Evolutionary conservation across 78 protist species (phyloP), one percentile per base, ranked within the genome.

Genomic region (Cavenderia fasciculata): DNA sequence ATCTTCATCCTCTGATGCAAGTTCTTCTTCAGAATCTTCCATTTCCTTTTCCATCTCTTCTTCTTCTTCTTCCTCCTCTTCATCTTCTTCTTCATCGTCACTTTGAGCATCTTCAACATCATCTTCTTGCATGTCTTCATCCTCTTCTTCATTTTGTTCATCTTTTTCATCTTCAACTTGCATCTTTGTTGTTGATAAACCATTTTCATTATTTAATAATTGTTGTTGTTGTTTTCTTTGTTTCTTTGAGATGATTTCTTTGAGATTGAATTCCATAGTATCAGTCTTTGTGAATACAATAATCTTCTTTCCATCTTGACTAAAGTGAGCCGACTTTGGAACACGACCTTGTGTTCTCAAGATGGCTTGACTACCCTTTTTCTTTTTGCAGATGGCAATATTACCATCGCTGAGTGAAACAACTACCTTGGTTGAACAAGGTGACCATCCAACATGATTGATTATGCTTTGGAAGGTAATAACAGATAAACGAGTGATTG

Each of bases 321-420:
- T 78, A 82, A 82, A 82, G 43, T 38, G 52, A 43, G 69, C 40
- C 8, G 8, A n/a, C 6, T 18, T 54, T 31, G 21, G 33, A 21
- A 52, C 54, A 14, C 54, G 34, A n/a, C 47, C 70, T 25, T 66
- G 40, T 21, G 62, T 63, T 33, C 68, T 34, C 62, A 82, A 82
- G 8, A 56, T 33, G 0, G 57, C 36, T 47, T 52, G 61, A n/a
- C 44, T 43, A 27, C 33, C 46, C 0, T 41, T n/a, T 31, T 82
- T 82, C 34, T 73, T 78, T 57, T 82, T 41, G 51, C 90, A 52
- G 41, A 82, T 38, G 11, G 41, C 52, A 10, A 82, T 19, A 12
- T 57, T 33, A 31, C 90, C 90, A 52, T 69, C 73, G 23, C 68
- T 82, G 33, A 68, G 56, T 38, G 69, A 43, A 21, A 82, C 43